A percentile compares a stretch with the other conserved stretches of the same genome.
phyloP scores from a whole-genome alignment of 2,329 filamentous ascomycete genomes.

The Pseudocercospora eumusae region DNA sequence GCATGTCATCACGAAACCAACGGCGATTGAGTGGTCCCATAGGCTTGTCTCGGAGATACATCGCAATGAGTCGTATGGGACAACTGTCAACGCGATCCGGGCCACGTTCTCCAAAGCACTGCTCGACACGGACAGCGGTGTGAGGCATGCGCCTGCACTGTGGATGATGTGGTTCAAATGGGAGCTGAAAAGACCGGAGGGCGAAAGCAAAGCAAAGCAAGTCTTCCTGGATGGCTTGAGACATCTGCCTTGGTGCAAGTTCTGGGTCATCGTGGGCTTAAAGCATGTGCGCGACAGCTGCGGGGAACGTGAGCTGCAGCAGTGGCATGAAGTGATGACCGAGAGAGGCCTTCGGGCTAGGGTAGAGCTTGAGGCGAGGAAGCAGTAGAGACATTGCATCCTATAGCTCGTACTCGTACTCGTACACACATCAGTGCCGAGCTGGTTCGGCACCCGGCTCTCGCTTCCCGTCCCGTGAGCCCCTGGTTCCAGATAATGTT shows the following conservation, averaged over 20 bases:
- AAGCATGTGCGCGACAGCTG: constrained; percentile 43
- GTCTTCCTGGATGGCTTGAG: constrained; percentile 59
- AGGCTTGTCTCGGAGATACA: constrained; percentile 58
- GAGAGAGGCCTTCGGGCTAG: constrained; percentile 62
- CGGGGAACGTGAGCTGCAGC: constrained; percentile 52
- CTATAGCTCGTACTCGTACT: no score
- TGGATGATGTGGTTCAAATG: constrained; percentile 37
- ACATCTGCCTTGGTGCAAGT: constrained; percentile 64
- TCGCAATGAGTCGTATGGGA: constrained; percentile 40
- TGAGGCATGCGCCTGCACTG: constrained; percentile 33
- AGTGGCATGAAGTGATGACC: constrained; percentile 57
- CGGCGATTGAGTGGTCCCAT: constrained; percentile 56
- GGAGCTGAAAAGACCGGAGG: constrained; percentile 24
- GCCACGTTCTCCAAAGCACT: constrained; percentile 51
- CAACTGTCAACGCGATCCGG: constrained; percentile 39
- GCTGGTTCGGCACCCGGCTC: no score
- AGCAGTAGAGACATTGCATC: no score
- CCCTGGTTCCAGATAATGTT: no score
- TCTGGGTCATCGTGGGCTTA: constrained; percentile 60
- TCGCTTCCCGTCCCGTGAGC: no score
- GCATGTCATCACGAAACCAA: constrained; percentile 19
- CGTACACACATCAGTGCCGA: no score
- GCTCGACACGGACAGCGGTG: constrained; percentile 39
- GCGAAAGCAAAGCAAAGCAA: constrained; percentile 48
- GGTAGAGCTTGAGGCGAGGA: constrained; percentile 6